phyloP scores from a whole-genome alignment of 1,139 yeast species.

The Diutina pseudorugosa region DNA sequence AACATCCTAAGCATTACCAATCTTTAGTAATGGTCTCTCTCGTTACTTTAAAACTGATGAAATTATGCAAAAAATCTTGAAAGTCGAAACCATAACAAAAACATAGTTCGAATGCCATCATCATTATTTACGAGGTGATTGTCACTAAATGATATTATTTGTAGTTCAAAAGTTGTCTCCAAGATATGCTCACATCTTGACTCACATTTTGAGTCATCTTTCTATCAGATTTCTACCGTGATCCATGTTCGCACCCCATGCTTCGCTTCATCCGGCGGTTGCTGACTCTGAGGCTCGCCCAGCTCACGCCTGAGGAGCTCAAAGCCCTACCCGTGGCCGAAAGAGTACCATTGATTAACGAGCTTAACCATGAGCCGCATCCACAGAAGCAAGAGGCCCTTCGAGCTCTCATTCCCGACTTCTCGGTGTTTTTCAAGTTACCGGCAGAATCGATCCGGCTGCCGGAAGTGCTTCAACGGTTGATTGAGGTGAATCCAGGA shows the following conservation, averaged over 20 bases:
- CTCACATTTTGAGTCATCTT: background rate
- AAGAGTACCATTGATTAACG: background rate
- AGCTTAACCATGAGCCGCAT: background rate
- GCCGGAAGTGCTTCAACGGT: background rate
- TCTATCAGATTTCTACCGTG: too few relatives aligned
- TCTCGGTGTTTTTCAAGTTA: background rate
- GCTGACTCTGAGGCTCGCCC: background rate
- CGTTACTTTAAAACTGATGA: too few relatives aligned
- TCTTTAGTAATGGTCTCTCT: too few relatives aligned
- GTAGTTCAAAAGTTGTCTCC: too few relatives aligned
- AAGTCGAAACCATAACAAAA: too few relatives aligned
- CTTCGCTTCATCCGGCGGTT: background rate
- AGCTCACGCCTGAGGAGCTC: background rate
- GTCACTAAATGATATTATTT: too few relatives aligned
- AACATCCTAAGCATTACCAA: background rate
- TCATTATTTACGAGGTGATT: too few relatives aligned
- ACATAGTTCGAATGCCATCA: too few relatives aligned
- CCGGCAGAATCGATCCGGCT: background rate
- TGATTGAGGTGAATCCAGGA: slow-evolving; percentile 1
- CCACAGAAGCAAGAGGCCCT: background rate
- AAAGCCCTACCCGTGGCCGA: background rate
- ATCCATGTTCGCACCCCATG: background rate
- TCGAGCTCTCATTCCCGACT: slow-evolving; percentile 1
- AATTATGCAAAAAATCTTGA: too few relatives aligned
- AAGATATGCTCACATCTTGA: too few relatives aligned